phyloP scores from a whole-genome alignment of 441 rosid genomes.

The Euphorbia celastroides region DNA sequence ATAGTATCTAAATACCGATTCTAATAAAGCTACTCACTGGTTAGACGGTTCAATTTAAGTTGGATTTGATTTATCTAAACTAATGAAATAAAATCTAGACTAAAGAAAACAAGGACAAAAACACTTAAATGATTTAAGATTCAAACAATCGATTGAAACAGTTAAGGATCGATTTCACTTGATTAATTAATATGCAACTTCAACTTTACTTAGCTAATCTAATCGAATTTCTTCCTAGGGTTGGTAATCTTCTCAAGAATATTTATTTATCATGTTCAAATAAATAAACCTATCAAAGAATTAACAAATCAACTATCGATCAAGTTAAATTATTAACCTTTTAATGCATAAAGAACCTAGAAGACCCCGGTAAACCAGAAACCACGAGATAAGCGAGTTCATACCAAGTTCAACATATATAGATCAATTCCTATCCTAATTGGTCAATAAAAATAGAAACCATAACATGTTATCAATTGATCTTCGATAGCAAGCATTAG shows the following conservation, averaged over 20 bases:
- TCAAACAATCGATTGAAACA: too few relatives aligned
- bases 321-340: not conserved
- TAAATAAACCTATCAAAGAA: not conserved
- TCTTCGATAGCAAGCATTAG: not conserved
- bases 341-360: not conserved
- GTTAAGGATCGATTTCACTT: not conserved
- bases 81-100: not conserved
- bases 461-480: not conserved
- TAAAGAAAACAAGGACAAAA: too few relatives aligned
- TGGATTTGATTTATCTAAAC: not conserved
- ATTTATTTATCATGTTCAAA: not conserved
- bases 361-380: not conserved
- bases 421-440: not conserved
- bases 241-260: not conserved
- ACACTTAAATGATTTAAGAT: too few relatives aligned
- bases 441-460: not conserved
- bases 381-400: not conserved
- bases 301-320: not conserved
- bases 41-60: too few relatives aligned
- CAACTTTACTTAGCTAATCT: not conserved
- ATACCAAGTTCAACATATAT: not conserved
- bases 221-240: not conserved
- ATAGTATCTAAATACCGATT: not conserved
- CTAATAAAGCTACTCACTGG: not conserved
- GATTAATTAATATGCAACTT: not conserved